Percentiles rank a stretch among this genome's conserved stretches.
These are phyloP conservation scores for Pleurostoma richardsiae DNA, from an alignment of 2,329 filamentous ascomycete genomes.

Conservation along the genomic window DNA sequence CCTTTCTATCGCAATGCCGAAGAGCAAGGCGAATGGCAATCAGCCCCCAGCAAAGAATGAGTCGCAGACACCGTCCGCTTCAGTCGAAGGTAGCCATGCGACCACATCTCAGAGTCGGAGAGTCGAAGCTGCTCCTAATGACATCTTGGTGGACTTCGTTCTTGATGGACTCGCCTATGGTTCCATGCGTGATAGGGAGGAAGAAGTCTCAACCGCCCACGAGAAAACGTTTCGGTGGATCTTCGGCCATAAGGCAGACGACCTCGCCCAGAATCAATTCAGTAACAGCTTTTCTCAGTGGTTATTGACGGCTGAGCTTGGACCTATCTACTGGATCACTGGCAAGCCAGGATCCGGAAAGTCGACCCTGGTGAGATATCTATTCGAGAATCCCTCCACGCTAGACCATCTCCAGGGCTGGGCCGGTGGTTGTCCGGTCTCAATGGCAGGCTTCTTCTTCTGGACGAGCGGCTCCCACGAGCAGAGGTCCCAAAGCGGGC, in stretches of 20 bases:
- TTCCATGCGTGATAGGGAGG: conserved; percentile 4
- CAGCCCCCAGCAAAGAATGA: not conserved
- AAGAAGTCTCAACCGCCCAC: conserved; percentile 5
- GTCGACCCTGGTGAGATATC: conserved; percentile 36
- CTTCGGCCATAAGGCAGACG: not conserved
- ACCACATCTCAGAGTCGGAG: not conserved
- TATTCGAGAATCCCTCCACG: conserved; percentile 17
- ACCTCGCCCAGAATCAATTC: not conserved
- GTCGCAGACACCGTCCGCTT: not conserved
- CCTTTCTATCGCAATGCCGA: not conserved
- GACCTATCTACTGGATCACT: conserved; percentile 26
- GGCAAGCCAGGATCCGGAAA: conserved; percentile 41
- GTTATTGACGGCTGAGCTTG: conserved; percentile 5
- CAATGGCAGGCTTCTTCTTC: conserved; percentile 36
- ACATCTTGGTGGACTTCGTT: conserved; percentile 5
- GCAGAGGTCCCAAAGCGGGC: conserved; percentile 28
- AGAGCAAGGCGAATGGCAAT: not conserved
- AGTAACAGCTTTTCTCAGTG: conserved; percentile 2
- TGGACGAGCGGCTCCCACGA: conserved; percentile 34
- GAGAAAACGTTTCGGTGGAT: conserved; percentile 6
- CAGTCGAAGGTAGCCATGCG: not conserved
- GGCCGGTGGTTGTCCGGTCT: conserved; percentile 17
- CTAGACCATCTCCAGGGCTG: conserved; percentile 15
- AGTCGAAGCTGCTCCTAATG: not conserved
- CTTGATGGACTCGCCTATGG: conserved; percentile 5